Conservation (phyloP, 2,329 filamentous ascomycete species). For the Trichoderma sp. region DNA sequence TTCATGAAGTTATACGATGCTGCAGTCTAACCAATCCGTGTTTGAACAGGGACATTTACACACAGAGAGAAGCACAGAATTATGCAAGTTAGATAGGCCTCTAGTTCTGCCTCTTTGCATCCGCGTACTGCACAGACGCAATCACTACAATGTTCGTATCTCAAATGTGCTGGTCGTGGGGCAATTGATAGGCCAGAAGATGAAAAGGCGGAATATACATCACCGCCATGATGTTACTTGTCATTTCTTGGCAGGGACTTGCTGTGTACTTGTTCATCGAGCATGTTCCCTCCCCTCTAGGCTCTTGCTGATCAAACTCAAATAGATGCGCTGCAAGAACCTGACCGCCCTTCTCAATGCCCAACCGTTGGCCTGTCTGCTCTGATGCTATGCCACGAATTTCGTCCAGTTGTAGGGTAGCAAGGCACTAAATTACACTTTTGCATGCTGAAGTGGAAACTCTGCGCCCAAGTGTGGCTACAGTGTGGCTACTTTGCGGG, state of each 20-base stretch:
- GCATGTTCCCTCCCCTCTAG: neutral
- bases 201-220: neutral
- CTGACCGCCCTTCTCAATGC: constrained; percentile 12
- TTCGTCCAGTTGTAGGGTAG: constrained; percentile 9
- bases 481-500: neutral
- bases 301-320: neutral
- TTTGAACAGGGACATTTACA: neutral
- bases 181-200: neutral
- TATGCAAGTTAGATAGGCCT: too few species aligned
- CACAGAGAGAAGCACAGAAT: neutral
- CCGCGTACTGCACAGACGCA: neutral
- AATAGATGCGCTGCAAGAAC: neutral
- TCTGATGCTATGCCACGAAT: neutral
- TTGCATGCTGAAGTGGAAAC: neutral
- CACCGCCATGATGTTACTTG: neutral
- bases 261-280: neutral
- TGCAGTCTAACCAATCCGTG: too few species aligned
- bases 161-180: neutral
- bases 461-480: neutral
- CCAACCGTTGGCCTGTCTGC: neutral
- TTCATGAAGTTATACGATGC: neutral
- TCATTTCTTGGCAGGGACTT: neutral
- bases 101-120: neutral
- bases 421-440: neutral
- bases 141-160: neutral